Base-by-base conservation (phyloP, 106 monocot genomes). In the Cymbidium sinense region DNA sequence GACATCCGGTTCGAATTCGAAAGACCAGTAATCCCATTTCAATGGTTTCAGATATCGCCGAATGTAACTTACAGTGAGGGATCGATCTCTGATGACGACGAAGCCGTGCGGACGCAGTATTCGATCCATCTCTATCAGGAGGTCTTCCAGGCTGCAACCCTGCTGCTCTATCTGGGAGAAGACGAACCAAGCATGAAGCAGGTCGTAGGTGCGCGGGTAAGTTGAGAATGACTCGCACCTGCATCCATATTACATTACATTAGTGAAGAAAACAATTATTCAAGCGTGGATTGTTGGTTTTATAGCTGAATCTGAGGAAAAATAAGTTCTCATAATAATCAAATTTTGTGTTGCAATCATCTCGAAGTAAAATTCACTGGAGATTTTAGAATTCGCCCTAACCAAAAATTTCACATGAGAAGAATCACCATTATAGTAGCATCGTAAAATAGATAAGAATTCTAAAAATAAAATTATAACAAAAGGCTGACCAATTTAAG, bases 201-300 rank as follows among this genome's bases (percentile, higher is more conserved):
- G 82, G 78, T 96, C 96, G 31, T 96, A 96, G 21, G 96, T 96
- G 30, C 96, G 85, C 51, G 96, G 96, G 72, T 96, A 96, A 7
- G 93, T 96, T 0, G 93, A 96, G 44, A 93, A 96, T 28, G 96
- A 87, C 74, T 96, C 96, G 21, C 93, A 96, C 96, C 96, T 96
- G 81, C 77, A 78, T 73, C 28, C 19, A 64, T 23, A 64, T 28
- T 17, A 28, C n/a, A n/a, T n/a, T n/a, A n/a, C n/a, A n/a, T n/a
- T n/a, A n/a, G n/a, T n/a, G n/a, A n/a, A n/a, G n/a, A n/a, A n/a
- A n/a, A n/a, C n/a, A n/a, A n/a, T n/a, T n/a, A n/a, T n/a, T n/a
- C n/a, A n/a, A n/a, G n/a, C n/a, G n/a, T n/a, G n/a, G n/a, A n/a
- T n/a, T n/a, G n/a, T n/a, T n/a, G n/a, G n/a, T n/a, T n/a, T n/a